phyloP scores from a whole-genome alignment of 2,329 filamentous ascomycete species.

The Polychaeton citri region DNA sequence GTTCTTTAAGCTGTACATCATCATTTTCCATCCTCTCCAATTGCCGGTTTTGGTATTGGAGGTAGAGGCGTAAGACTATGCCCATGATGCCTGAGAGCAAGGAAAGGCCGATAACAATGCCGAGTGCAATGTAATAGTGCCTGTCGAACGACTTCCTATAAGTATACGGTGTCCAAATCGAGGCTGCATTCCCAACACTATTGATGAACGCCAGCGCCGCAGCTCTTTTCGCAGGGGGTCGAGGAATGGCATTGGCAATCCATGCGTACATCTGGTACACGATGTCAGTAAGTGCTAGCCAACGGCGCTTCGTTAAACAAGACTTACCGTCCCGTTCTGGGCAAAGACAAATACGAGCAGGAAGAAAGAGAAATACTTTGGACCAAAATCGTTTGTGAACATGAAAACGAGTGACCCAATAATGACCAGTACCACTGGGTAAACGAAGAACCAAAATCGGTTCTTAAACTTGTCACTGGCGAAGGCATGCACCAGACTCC shows the following conservation, averaged over 20 bases:
- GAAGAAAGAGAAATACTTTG: conserved; percentile 43
- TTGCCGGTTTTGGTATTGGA: conserved; percentile 34
- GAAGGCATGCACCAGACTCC: conserved; percentile 26
- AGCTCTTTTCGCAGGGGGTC: conserved; percentile 62
- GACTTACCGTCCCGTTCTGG: conserved; percentile 33
- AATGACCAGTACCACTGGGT: conserved; percentile 39
- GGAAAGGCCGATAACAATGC: conserved; percentile 20
- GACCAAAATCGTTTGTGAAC: conserved; percentile 36
- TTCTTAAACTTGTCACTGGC: conserved; percentile 31
- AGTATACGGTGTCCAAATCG: conserved; percentile 43
- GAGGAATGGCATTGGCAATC: conserved; percentile 63
- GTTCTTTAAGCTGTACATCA: conserved; percentile 31
- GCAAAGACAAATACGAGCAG: conserved; percentile 44
- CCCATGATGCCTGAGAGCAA: conserved; percentile 15
- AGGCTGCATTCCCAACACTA: conserved; percentile 53
- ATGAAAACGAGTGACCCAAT: conserved; percentile 42
- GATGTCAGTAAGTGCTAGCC: too few relatives aligned
- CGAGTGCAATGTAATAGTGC: conserved; percentile 20
- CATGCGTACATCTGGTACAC: conserved; percentile 52
- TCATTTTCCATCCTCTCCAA: conserved; percentile 38
- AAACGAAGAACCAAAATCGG: conserved; percentile 41
- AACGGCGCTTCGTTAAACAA: too few relatives aligned
- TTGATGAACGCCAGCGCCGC: conserved; percentile 66
- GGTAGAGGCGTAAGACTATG: conserved; percentile 14
- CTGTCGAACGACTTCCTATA: conserved; percentile 16